Evolutionary conservation across 2,329 filamentous ascomycete genomes (phyloP).

Genomic region (Westerdykella ornata): DNA sequence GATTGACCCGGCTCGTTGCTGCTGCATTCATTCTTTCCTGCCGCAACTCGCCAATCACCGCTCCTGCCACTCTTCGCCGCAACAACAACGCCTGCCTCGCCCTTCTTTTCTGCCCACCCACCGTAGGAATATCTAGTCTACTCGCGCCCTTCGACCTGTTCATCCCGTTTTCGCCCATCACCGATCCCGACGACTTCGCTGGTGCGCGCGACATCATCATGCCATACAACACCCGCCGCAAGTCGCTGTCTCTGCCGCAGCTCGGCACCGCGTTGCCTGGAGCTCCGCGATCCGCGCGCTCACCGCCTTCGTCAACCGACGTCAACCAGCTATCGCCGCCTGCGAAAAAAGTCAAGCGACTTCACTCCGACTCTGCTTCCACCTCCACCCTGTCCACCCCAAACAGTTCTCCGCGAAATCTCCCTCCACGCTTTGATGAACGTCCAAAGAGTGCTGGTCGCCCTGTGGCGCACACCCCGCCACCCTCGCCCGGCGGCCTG

Average conservation of each 20-base stretch:
- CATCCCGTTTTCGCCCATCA: constrained; percentile 1
- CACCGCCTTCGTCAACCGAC: constrained; percentile 48
- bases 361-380: constrained; percentile 48
- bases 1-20: constrained; percentile 2
- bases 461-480: constrained; percentile 61
- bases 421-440: constrained; percentile 42
- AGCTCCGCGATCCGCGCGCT: constrained; percentile 47
- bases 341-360: constrained; percentile 64
- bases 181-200: constrained; percentile 4
- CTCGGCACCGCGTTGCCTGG: constrained; percentile 78
- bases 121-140: constrained; percentile 23
- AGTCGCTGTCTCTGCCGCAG: constrained; percentile 87
- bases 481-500: constrained; percentile 60
- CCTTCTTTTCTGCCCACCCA: constrained; percentile 5
- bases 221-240: constrained; percentile 95
- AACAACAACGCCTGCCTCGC: constrained; percentile 24
- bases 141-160: neutral
- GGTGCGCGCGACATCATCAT: constrained; percentile 45
- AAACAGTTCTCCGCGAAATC: constrained; percentile 39
- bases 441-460: constrained; percentile 44
- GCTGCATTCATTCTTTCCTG: constrained; percentile 25
- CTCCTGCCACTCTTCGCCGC: constrained; percentile 20
- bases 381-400: constrained; percentile 36
- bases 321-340: constrained; percentile 52
- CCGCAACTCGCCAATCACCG: constrained; percentile 25